A percentile compares a stretch with the other conserved stretches of the same genome.
Evolutionary conservation across 2,329 filamentous ascomycete species (phyloP).

Genomic region (Calonectria crousiana): DNA sequence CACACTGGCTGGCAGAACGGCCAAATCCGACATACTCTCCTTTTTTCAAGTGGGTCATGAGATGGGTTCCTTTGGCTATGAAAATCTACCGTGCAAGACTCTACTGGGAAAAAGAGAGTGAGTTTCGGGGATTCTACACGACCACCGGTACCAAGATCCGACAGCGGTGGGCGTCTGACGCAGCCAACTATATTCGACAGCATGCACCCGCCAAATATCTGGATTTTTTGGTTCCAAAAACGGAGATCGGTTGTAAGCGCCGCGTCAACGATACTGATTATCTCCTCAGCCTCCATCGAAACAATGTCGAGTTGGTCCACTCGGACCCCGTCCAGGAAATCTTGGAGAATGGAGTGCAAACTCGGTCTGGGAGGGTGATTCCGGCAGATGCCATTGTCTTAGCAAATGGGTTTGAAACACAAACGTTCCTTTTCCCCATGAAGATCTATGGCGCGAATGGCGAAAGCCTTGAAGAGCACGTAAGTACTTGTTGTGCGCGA

Average conservation of each 20-base stretch:
- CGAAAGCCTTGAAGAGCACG: constrained; percentile 53
- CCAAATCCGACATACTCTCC: constrained; percentile 38
- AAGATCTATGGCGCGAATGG: constrained; percentile 58
- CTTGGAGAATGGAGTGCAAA: constrained; percentile 29
- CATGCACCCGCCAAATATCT: constrained; percentile 45
- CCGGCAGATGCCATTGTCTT: constrained; percentile 54
- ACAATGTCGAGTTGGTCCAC: constrained; percentile 48
- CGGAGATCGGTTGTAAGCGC: constrained; percentile 51
- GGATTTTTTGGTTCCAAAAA: constrained; percentile 47
- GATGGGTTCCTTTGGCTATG: constrained; percentile 39
- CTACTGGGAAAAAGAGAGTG: constrained; percentile 37
- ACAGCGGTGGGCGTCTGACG: constrained; percentile 26
- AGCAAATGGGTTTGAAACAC: constrained; percentile 62
- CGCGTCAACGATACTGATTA: constrained; percentile 52
- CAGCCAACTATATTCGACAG: constrained; percentile 43
- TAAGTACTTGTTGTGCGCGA: constrained; percentile 39
- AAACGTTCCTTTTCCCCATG: constrained; percentile 59
- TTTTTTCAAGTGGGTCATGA: constrained; percentile 41
- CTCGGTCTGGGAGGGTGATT: constrained; percentile 35
- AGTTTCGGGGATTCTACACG: constrained; percentile 40
- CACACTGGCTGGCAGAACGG: constrained; percentile 57
- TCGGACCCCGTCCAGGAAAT: constrained; percentile 32
- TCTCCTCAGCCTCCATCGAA: constrained; percentile 42
- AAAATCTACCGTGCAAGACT: constrained; percentile 34
- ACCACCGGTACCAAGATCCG: constrained; percentile 29